Conservation (phyloP, 495 filamentous ascomycete species). For the Penicillium flavigenum region DNA sequence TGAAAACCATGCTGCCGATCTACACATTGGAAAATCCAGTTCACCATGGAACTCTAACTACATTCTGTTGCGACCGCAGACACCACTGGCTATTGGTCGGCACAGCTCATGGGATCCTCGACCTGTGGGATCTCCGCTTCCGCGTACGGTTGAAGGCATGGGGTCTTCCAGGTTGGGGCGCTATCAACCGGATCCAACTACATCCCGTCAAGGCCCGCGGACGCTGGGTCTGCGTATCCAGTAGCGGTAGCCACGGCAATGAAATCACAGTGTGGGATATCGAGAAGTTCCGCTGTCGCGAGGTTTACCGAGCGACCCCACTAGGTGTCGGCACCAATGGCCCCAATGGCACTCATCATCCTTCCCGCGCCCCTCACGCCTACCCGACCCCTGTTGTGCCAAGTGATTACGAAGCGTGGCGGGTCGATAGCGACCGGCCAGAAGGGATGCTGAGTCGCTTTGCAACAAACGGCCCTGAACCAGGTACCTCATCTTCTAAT, state of each 20-base stretch:
- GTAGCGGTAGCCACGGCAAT: conserved; percentile 78
- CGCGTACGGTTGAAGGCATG: conserved; percentile 81
- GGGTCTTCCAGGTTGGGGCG: conserved; percentile 77
- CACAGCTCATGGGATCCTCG: conserved; percentile 88
- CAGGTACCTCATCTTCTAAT: conserved; percentile 42
- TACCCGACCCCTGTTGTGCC: conserved; percentile 47
- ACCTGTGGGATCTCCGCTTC: conserved; percentile 96
- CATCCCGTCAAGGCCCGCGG: conserved; percentile 76
- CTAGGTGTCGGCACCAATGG: conserved; percentile 17
- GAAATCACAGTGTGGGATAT: conserved; percentile 96
- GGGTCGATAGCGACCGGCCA: conserved; percentile 83
- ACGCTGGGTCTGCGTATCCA: conserved; percentile 80
- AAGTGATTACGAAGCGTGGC: conserved; percentile 80
- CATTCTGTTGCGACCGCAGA: conserved; percentile 82
- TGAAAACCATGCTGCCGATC: conserved; percentile 80
- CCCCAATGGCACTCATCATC: conserved; percentile 22
- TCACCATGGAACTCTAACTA: conserved; percentile 90
- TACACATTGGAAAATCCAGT: conserved; percentile 86
- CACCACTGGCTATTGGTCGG: conserved; percentile 89
- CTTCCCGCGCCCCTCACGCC: conserved; percentile 41
- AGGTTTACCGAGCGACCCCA: conserved; percentile 71
- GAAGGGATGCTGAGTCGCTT: conserved; percentile 90
- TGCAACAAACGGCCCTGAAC: conserved; percentile 55
- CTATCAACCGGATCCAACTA: conserved; percentile 76
- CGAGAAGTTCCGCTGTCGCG: conserved; percentile 83